Evolutionary conservation across 306 rosid genomes (phyloP), one percentile per base, ranked within the genome.

Genomic region (Sphenostylis stenocarpa): DNA sequence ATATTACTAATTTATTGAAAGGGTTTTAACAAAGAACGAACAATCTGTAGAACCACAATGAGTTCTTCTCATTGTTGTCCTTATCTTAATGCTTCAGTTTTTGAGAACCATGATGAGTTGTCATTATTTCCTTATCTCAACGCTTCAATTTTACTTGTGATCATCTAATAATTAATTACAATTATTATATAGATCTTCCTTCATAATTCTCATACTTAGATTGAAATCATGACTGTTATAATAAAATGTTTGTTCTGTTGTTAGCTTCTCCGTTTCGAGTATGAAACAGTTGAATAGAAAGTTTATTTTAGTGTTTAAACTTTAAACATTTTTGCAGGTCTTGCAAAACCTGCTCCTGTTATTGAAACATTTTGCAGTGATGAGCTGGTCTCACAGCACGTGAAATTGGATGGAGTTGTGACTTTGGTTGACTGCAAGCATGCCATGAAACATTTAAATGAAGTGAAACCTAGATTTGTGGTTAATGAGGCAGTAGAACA

Each of bases 401-500:
- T 94, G 75, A 94, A 94, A 82, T 84, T 94, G 74, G 97, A 94
- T 79, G 98, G 98, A 69, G 96, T 91, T 80, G 98, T 94, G 39
- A 94, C 97, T 81, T 80, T 94, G 88, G 96, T 94, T 77, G 98
- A 94, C 70, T 87, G 88, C 84, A 94, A 90, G 91, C 92, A 94
- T 70, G 93, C 91, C 47, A 82, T 91, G 92, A 84, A 76, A 78
- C 98, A 88, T 72, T 78, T 94, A 77, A 85, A 90, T 73, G 97
- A 94, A 83, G 88, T 91, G 56, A 94, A 94, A 84, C 97, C 98
- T 33, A 90, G 96, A 77, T 91, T 94, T 90, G 98, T 94, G 63
- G 98, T 94, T 69, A 94, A 91, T 73, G 98, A 91, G 86, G 96
- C 97, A 2, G 90, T 91, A 29, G 98, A 94, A 73, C 98, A 94